Percentiles rank a stretch among this genome's conserved stretches.
phyloP scores from a whole-genome alignment of 202 grass and related monocot species.

The Zizania palustris region DNA sequence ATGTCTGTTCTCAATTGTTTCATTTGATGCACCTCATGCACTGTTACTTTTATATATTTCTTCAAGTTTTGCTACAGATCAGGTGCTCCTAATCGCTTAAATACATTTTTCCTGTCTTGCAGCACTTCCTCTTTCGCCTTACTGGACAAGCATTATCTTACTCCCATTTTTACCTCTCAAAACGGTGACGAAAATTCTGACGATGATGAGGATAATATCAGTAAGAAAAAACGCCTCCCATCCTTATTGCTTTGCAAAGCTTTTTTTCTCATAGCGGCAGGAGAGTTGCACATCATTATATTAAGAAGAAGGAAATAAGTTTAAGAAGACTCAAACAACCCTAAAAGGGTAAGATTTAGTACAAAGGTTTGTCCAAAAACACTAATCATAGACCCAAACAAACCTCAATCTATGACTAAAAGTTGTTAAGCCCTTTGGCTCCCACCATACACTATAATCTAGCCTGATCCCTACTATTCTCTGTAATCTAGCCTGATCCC shows the following conservation, averaged over 20 bases:
- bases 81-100: neutral
- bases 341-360: too few species aligned
- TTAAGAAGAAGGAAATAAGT: too few species aligned
- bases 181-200: conserved; percentile 38
- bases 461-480: too few species aligned
- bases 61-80: neutral
- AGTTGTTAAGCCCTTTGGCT: too few species aligned
- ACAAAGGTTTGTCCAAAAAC: too few species aligned
- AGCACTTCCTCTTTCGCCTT: conserved; percentile 76
- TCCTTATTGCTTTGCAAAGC: neutral
- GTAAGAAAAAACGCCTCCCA: conserved; percentile 41
- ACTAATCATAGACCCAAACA: too few species aligned
- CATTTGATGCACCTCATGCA: neutral
- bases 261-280: neutral
- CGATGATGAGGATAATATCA: conserved; percentile 22
- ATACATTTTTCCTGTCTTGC: conserved; percentile 35
- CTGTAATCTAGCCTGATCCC: too few species aligned
- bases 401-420: too few species aligned
- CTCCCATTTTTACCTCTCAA: conserved; percentile 78
- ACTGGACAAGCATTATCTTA: conserved; percentile 79
- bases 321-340: too few species aligned
- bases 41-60: neutral
- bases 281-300: too few species aligned
- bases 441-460: too few species aligned
- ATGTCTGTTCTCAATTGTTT: neutral